These are phyloP conservation scores for Pharus latifolius DNA, from an alignment of 176 grass and related monocot genomes.

Conservation along the genomic window DNA sequence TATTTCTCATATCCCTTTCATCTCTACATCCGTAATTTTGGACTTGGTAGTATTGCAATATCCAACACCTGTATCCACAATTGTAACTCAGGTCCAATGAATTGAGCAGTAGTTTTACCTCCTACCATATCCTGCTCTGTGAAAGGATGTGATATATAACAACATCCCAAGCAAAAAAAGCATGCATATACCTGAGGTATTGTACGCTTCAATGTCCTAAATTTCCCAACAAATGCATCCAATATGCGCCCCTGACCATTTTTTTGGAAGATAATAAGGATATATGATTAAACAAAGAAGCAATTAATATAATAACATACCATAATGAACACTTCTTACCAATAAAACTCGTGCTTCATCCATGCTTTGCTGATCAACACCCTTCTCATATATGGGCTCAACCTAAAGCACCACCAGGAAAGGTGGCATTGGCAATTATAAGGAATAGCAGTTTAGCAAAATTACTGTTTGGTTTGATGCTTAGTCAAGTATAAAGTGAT, in stretches of 20 bases:
- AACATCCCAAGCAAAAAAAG: background rate
- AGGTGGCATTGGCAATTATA: background rate
- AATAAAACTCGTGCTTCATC: constrained; percentile 90
- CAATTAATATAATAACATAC: background rate
- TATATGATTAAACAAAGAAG: constrained; percentile 1
- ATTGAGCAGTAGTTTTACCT: background rate
- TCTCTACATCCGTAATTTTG: background rate
- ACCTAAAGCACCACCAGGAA: constrained; percentile 49
- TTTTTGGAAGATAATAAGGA: background rate
- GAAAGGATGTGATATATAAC: background rate
- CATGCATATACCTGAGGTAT: constrained; percentile 67
- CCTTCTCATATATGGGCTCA: constrained; percentile 99
- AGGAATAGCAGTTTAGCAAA: background rate
- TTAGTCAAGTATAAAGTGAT: background rate
- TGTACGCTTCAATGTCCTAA: constrained; percentile 83
- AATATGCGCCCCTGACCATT: constrained; percentile 80
- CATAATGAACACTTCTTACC: constrained; percentile 44
- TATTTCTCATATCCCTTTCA: background rate
- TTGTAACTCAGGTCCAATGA: background rate
- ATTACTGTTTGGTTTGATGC: constrained; percentile 4
- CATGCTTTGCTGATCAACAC: constrained; percentile 89
- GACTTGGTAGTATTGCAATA: background rate
- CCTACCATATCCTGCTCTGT: background rate
- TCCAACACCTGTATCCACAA: background rate
- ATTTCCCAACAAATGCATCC: constrained; percentile 97